Conservation (phyloP, 495 filamentous ascomycete species). For the Aspergillus haitiensis region DNA sequence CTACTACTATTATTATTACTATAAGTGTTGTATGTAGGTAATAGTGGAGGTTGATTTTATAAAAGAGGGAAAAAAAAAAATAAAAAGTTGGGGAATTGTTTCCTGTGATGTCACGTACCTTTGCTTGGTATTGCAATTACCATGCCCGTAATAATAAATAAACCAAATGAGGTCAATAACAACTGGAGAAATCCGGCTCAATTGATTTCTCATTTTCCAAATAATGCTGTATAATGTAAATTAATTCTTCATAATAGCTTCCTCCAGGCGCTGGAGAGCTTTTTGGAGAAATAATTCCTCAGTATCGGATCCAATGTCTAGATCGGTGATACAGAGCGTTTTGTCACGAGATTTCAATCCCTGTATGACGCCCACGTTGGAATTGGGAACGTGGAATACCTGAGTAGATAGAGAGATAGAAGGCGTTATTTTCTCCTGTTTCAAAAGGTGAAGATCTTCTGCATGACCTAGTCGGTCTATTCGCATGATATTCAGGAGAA, state of each 20-base stretch:
- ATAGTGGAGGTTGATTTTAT: background rate
- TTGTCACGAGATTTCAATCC: slow-evolving; percentile 64
- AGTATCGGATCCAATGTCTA: slow-evolving; percentile 29
- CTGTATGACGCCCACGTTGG: slow-evolving; percentile 60
- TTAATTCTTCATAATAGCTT: slow-evolving; percentile 19
- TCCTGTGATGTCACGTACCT: slow-evolving; percentile 26
- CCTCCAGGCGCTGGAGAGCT: slow-evolving; percentile 16
- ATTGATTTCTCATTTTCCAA: background rate
- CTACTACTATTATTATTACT: background rate
- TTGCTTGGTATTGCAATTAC: slow-evolving; percentile 4
- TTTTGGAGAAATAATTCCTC: slow-evolving; percentile 34
- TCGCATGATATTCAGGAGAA: background rate
- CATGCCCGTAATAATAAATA: background rate
- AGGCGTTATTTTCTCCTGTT: background rate
- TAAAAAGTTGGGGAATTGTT: slow-evolving; percentile 13
- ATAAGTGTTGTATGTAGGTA: too few species aligned
- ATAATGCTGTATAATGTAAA: background rate
- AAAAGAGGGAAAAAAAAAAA: slow-evolving; percentile 21
- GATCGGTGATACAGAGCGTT: slow-evolving; percentile 45
- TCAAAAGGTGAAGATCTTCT: too few species aligned
- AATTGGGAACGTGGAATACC: slow-evolving; percentile 62
- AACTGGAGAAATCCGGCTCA: background rate
- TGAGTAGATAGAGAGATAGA: slow-evolving; percentile 21
- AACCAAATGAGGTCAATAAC: background rate
- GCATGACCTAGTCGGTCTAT: too few species aligned